Base-by-base conservation (phyloP, 352 stramenopile species). In the Phytophthora idaei region DNA sequence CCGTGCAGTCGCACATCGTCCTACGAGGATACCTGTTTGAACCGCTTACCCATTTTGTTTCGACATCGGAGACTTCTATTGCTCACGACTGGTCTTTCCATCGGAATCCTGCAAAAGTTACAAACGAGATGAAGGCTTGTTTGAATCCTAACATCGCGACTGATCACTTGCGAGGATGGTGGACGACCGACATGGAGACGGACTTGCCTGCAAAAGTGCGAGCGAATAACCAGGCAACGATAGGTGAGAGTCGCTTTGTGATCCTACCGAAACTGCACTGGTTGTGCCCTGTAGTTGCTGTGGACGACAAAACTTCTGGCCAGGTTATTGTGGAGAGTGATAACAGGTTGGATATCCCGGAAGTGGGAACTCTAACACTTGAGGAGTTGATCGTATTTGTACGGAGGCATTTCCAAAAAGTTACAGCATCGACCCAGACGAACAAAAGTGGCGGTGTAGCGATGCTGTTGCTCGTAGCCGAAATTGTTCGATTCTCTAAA, bases 191-290 rank as follows among this genome's bases (percentile, higher is more conserved):
- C 46, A 55, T 84, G 9, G 73, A 83, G 41, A 49, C 36, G 4
- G 77, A 92, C 29, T 67, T 90, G 45, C 59, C 57, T 4, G 47
- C 45, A 3, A 80, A 77, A 58, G 65, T 86, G 14, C 52, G 55
- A 28, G 69, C 80, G 7, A 87, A 84, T 47, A 58, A 68, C n/a
- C 17, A 15, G 1, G 17, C 41, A 11, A 7, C 7, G 0, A 17
- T 80, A 15, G 76, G 78, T 6, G 68, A 80, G 29, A 86, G 76
- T 49, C 70, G 72, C 37, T 92, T 90, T 58, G 69, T 81, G 14
- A 81, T 92, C 29, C 58, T 92, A 12, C 80, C 83, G 25, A 92
- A 92, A 54, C 69, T 92, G 1, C 81, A 89, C 67, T 92, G 83
- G 81, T 39, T 92, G 14, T 76, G 71, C 9, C 80, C 82, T 7